Percentiles rank a stretch among this genome's conserved stretches.
Conservation (phyloP, 192 early-diverging fungal genomes). For the Umbelopsis vinacea region DNA sequence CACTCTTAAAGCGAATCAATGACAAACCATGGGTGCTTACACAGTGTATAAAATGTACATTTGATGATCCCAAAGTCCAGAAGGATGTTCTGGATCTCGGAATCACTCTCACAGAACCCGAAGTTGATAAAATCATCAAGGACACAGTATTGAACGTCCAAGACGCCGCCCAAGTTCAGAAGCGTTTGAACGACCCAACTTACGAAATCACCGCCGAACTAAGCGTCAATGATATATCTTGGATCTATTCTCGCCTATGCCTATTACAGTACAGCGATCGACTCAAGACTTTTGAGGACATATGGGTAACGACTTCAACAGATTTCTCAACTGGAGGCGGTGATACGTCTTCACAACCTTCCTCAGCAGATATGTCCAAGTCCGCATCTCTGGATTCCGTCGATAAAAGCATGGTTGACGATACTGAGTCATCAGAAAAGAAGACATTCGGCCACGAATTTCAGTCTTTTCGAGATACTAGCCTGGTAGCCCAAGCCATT, state of each 20-base stretch:
- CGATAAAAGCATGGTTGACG: slow-evolving; percentile 16
- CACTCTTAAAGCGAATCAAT: slow-evolving; percentile 51
- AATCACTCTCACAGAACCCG: slow-evolving; percentile 33
- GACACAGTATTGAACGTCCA: slow-evolving; percentile 23
- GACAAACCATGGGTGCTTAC: slow-evolving; percentile 65
- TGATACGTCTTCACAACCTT: slow-evolving; percentile 25
- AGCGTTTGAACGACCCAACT: not conserved
- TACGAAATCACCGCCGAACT: slow-evolving; percentile 9
- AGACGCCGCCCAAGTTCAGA: not conserved
- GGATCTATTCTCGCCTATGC: slow-evolving; percentile 55
- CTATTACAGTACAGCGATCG: slow-evolving; percentile 67
- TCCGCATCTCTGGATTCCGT: slow-evolving; percentile 19
- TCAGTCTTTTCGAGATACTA: slow-evolving; percentile 60
- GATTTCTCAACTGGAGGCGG: not conserved
- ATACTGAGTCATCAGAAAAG: not conserved
- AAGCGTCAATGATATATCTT: slow-evolving; percentile 40
- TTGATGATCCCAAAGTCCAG: slow-evolving; percentile 36
- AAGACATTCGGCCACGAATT: slow-evolving; percentile 51
- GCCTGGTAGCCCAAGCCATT: slow-evolving; percentile 62
- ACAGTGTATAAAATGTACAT: slow-evolving; percentile 49
- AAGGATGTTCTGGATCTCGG: slow-evolving; percentile 57
- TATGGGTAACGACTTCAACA: slow-evolving; percentile 31
- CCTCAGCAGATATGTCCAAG: slow-evolving; percentile 22
- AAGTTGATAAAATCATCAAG: slow-evolving; percentile 34
- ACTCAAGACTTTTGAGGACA: slow-evolving; percentile 62